phyloP scores from a whole-genome alignment of 2,329 filamentous ascomycete genomes.

The Pseudogymnoascus sp. region DNA sequence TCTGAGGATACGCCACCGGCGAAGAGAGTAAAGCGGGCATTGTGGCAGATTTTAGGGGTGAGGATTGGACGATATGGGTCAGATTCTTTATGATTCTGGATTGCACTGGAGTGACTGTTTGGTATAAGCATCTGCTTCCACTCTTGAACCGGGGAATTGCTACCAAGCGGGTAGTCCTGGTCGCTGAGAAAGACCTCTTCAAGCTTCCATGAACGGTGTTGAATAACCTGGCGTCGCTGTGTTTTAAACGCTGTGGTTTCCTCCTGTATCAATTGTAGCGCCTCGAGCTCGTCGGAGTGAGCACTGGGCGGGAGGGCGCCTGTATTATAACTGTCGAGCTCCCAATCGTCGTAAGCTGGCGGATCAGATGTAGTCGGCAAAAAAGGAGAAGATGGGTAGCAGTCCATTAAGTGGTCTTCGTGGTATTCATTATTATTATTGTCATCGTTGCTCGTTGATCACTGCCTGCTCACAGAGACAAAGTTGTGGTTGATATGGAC shows the following conservation, averaged over 20 bases:
- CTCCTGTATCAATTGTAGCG: conserved; percentile 32
- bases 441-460: background rate
- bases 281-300: conserved; percentile 39
- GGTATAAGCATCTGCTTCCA: background rate
- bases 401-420: background rate
- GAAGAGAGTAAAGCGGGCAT: conserved; percentile 53
- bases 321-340: conserved; percentile 13
- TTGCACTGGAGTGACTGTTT: conserved; percentile 21
- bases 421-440: background rate
- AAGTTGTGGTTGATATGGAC: background rate
- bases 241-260: conserved; percentile 35
- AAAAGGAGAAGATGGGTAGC: background rate
- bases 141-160: background rate
- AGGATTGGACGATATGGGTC: conserved; percentile 26
- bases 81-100: conserved; percentile 11
- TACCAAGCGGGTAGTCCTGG: conserved; percentile 30
- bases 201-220: conserved; percentile 40
- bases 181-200: conserved; percentile 41
- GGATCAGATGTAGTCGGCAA: conserved; percentile 20
- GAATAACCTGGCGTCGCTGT: conserved; percentile 38
- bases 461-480: background rate
- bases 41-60: conserved; percentile 27
- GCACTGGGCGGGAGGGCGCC: conserved; percentile 17
- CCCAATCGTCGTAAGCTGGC: conserved; percentile 19
- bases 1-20: conserved; percentile 35